Evolutionary conservation across 116 monocot genomes (phyloP).

Genomic region (Cymodocea nodosa): DNA sequence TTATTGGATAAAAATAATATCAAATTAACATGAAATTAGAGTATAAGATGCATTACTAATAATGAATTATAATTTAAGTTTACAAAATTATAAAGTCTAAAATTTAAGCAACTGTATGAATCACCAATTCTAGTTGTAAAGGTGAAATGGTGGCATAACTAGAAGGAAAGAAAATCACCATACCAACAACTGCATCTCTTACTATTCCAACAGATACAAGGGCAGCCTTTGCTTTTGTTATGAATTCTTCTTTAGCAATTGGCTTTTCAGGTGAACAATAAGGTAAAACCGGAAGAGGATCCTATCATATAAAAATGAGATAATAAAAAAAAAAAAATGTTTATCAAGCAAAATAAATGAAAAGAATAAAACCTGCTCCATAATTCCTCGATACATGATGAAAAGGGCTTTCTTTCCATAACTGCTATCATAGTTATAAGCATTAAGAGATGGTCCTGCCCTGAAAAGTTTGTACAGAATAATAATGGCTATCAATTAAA

Average conservation of each 20-base stretch:
- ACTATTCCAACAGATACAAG: slow-evolving; percentile 86
- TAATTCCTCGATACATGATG: slow-evolving; percentile 89
- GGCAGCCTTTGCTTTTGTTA: slow-evolving; percentile 77
- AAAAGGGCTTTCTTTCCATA: slow-evolving; percentile 78
- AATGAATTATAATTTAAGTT: too few species aligned
- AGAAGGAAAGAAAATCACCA: slow-evolving; percentile 14
- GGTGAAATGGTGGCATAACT: background rate
- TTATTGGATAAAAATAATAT: too few species aligned
- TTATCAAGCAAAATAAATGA: background rate
- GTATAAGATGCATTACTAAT: too few species aligned
- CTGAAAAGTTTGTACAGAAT: slow-evolving; percentile 21
- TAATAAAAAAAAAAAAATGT: slow-evolving; percentile 1
- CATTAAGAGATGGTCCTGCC: slow-evolving; percentile 82
- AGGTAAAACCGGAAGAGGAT: slow-evolving; percentile 57
- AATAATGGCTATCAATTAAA: background rate
- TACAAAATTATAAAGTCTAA: too few species aligned
- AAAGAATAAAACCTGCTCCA: slow-evolving; percentile 71
- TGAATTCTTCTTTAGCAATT: slow-evolving; percentile 48
- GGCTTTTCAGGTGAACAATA: slow-evolving; percentile 69
- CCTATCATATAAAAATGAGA: slow-evolving; percentile 34
- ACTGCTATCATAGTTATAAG: slow-evolving; percentile 80
- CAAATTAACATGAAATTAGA: too few species aligned
- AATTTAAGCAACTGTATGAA: too few species aligned
- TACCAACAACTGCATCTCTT: slow-evolving; percentile 64
- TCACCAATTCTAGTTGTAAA: background rate